Conservation (phyloP, 2,329 filamentous ascomycete species). For the Pseudogymnoascus sp. region DNA sequence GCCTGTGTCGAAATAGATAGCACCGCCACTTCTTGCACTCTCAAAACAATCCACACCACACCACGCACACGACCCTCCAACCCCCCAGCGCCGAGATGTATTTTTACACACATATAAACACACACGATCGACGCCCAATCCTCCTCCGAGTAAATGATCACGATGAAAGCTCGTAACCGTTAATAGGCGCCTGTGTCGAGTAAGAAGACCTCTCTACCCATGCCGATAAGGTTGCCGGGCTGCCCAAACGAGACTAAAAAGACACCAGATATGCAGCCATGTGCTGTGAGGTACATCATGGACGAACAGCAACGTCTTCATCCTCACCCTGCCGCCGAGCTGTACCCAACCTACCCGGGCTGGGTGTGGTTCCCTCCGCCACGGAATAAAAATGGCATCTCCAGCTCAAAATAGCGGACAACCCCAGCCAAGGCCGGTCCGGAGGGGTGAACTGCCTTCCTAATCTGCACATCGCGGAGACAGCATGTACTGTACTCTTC, state of each 20-base stretch:
- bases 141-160: not conserved
- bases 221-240: not conserved
- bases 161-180: not conserved
- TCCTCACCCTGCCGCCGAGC: not conserved
- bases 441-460: not conserved
- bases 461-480: not conserved
- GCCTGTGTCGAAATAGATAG: not conserved
- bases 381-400: not conserved
- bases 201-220: not conserved
- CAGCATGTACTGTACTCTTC: not conserved
- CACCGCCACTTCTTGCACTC: not conserved
- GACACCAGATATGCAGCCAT: not conserved
- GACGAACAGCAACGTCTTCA: not conserved
- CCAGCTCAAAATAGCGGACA: not conserved
- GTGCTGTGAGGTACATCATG: not conserved
- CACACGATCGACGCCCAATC: slow-evolving; percentile 5
- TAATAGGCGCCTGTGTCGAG: not conserved
- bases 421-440: not conserved
- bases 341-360: not conserved
- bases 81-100: not conserved
- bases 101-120: slow-evolving; percentile 9
- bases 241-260: slow-evolving; percentile 3
- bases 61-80: not conserved
- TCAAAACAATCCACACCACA: not conserved
- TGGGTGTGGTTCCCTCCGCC: not conserved